phyloP scores from a whole-genome alignment of 2,329 filamentous ascomycete genomes.

The Cercospora beticola region DNA sequence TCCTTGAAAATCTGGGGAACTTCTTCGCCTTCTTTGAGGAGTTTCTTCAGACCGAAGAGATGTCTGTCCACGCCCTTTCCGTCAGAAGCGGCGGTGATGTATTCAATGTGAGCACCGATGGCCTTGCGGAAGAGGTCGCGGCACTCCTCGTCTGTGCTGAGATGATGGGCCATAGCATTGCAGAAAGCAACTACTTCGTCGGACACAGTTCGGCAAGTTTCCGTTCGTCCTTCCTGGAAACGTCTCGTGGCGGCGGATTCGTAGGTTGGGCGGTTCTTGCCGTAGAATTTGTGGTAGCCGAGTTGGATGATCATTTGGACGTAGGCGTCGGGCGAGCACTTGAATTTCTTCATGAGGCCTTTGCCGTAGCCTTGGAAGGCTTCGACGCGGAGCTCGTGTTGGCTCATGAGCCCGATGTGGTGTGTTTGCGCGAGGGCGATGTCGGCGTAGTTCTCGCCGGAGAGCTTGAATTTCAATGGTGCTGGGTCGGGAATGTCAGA shows the following conservation, averaged over 20 bases:
- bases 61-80: slow-evolving; percentile 94
- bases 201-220: slow-evolving; percentile 89
- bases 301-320: slow-evolving; percentile 99
- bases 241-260: slow-evolving; percentile 92
- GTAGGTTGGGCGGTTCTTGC: slow-evolving; percentile 95
- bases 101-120: slow-evolving; percentile 78
- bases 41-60: slow-evolving; percentile 94
- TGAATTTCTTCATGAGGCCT: slow-evolving; percentile 98
- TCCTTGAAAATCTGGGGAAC: slow-evolving; percentile 83
- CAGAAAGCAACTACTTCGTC: slow-evolving; percentile 92
- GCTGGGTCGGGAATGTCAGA: slow-evolving; percentile 80
- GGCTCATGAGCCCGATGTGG: slow-evolving; percentile 76
- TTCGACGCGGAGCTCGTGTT: slow-evolving; percentile 90
- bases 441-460: slow-evolving; percentile 69
- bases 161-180: slow-evolving; percentile 74
- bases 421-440: slow-evolving; percentile 76
- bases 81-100: slow-evolving; percentile 84
- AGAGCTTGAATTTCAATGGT: slow-evolving; percentile 75
- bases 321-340: slow-evolving; percentile 94
- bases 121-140: slow-evolving; percentile 79
- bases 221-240: slow-evolving; percentile 94
- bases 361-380: slow-evolving; percentile 98
- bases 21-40: slow-evolving; percentile 76
- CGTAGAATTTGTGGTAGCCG: slow-evolving; percentile 98
- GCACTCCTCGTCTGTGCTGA: slow-evolving; percentile 62